Evolutionary conservation across 208 protist species (phyloP), one percentile per base, ranked within the genome.

Genomic region (Trichomonas vaginalis): DNA sequence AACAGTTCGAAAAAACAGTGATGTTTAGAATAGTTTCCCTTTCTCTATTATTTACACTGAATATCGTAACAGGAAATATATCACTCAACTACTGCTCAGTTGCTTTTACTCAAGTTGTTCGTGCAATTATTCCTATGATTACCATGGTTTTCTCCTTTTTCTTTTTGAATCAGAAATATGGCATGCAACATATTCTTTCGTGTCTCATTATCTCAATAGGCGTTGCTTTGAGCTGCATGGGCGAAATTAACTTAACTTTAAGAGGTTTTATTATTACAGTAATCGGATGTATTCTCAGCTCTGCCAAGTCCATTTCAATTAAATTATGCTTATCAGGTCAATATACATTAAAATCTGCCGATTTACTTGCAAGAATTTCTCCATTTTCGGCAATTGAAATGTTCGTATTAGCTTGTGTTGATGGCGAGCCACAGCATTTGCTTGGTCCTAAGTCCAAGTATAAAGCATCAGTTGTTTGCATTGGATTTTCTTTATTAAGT

Each of bases 11-110:
- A 39, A 92, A 32, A 92, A 92, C 42, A 40, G 21, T 42, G 15
- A 42, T 92, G 23, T 48, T 35, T 3, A 42, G 86, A 51, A 92
- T 92, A 48, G 42, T 35, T 8, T 9, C 56, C 0, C 39, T 92
- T 39, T 92, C 86, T 35, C 37, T 92, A 21, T 45, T 92, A 27
- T 92, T 92, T 51, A 92, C 86, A 51, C 12, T 92, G 45, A 92
- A 92, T 45, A 92, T 92, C 9, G n/a, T 92, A 27, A 48, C 46
- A 4, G 86, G 86, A 92, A 92, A 92, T 15, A 92, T 23, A n/a
- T 92, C 86, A 12, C 86, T 92, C 17, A 92, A 39, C 15, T 51
- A 92, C 37, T 92, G 86, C 86, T 92, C 86, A 39, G 86, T 92
- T 17, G 86, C 86, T 35, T 92, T 92, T 32, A 45, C 46, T 35